phyloP scores from a whole-genome alignment of 139 green algal species.

The Tetraselmis chui region DNA sequence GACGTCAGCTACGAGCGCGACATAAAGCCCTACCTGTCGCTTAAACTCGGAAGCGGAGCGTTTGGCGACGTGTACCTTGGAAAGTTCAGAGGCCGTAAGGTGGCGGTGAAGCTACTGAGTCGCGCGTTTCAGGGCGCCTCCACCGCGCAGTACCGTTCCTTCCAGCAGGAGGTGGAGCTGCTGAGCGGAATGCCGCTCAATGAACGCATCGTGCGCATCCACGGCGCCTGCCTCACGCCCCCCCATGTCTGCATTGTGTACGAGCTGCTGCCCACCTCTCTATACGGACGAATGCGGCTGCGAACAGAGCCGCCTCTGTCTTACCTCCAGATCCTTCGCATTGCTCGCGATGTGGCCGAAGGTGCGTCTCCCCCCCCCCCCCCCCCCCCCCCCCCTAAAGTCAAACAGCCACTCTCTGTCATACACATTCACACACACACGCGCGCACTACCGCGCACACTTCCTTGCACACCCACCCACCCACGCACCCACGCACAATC shows the following conservation, averaged over 20 bases:
- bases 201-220: neutral
- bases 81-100: neutral
- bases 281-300: constrained; percentile 2
- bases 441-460: neutral
- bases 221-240: constrained; percentile 1
- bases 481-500: no score
- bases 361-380: neutral
- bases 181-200: constrained; percentile 1
- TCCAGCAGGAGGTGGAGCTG: constrained; percentile 10
- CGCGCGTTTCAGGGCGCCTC: neutral
- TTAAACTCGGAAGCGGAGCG: neutral
- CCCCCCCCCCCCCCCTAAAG: no score
- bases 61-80: constrained; percentile 5
- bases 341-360: constrained; percentile 1
- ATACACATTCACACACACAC: no score
- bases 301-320: neutral
- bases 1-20: neutral
- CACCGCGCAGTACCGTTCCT: neutral
- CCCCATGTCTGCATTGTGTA: constrained; percentile 10
- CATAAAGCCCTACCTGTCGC: neutral
- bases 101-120: constrained; percentile 11
- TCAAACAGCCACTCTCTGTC: no score
- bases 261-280: constrained; percentile 1
- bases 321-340: constrained; percentile 2
- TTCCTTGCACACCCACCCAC: neutral